These are phyloP conservation scores for Rhynchosporium graminicola DNA, from an alignment of 2,329 filamentous ascomycete species.

Conservation along the genomic window DNA sequence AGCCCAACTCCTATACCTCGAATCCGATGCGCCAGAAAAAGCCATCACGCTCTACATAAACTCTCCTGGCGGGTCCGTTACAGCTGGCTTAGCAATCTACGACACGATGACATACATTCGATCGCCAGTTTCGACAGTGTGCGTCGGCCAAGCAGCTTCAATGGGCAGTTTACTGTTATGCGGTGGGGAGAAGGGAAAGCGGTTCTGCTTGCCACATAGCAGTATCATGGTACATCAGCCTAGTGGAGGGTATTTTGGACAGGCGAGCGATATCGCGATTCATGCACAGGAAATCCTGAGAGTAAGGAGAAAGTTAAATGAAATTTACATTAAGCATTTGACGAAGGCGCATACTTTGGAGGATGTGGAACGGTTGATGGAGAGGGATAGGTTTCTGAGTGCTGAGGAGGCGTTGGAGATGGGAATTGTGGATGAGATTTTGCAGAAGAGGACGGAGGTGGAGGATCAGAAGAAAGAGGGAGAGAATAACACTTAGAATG, in stretches of 20 bases:
- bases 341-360: conserved; percentile 79
- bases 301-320: conserved; percentile 81
- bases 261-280: conserved; percentile 83
- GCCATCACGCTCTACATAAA: conserved; percentile 98
- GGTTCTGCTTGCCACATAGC: conserved; percentile 88
- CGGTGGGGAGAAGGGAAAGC: conserved; percentile 80
- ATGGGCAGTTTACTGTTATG: conserved; percentile 91
- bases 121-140: conserved; percentile 90
- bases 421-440: conserved; percentile 88
- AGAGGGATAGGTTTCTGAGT: conserved; percentile 91
- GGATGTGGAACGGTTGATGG: conserved; percentile 93
- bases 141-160: conserved; percentile 88
- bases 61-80: conserved; percentile 90
- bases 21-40: conserved; percentile 93
- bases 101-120: conserved; percentile 98
- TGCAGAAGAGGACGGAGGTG: conserved; percentile 58
- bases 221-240: conserved; percentile 98
- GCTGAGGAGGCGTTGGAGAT: conserved; percentile 85
- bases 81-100: conserved; percentile 88
- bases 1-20: conserved; percentile 94
- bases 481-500: conserved; percentile 15
- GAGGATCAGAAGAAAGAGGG: conserved; percentile 27
- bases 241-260: conserved; percentile 68
- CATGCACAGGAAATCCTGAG: conserved; percentile 96
- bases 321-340: conserved; percentile 85